Percentiles rank a stretch among this genome's conserved stretches.
Evolutionary conservation across 192 early-diverging fungal genomes (phyloP).

Genomic region (Phlyctochytrium arcticum): DNA sequence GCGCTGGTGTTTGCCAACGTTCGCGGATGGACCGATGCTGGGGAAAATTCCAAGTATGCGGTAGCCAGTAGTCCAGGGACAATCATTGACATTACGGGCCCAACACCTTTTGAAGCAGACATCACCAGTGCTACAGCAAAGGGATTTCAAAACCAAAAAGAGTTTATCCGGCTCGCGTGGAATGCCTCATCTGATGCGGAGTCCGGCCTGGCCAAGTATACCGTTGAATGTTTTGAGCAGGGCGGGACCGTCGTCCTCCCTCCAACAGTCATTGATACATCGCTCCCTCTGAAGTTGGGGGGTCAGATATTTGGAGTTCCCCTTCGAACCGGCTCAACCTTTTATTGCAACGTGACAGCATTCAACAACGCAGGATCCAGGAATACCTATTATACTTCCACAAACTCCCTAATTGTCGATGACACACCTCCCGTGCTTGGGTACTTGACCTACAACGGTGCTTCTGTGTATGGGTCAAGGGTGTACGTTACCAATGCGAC

Average conservation of each 20-base stretch:
- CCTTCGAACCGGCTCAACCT: background rate
- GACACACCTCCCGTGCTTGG: background rate
- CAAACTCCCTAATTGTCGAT: background rate
- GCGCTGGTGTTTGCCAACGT: slow-evolving; percentile 4
- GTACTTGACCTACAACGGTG: background rate
- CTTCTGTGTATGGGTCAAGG: background rate
- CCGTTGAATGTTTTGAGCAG: background rate
- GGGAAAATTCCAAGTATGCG: background rate
- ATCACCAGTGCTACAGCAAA: background rate
- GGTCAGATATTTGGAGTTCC: background rate
- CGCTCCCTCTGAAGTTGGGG: background rate
- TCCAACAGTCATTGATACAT: background rate
- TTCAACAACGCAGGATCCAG: background rate
- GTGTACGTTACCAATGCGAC: background rate
- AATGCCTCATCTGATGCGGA: background rate
- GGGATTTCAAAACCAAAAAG: background rate
- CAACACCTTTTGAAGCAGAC: background rate
- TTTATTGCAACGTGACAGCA: background rate
- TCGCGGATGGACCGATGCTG: background rate
- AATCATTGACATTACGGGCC: background rate
- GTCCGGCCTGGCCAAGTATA: background rate
- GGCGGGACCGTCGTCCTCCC: too few species aligned
- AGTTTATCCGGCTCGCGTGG: background rate
- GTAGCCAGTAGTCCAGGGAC: background rate
- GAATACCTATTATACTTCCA: background rate